Evolutionary conservation across 1,139 yeast genomes (phyloP), one percentile per base, ranked within the genome.

Genomic region (Yamadazyma epiphylla): DNA sequence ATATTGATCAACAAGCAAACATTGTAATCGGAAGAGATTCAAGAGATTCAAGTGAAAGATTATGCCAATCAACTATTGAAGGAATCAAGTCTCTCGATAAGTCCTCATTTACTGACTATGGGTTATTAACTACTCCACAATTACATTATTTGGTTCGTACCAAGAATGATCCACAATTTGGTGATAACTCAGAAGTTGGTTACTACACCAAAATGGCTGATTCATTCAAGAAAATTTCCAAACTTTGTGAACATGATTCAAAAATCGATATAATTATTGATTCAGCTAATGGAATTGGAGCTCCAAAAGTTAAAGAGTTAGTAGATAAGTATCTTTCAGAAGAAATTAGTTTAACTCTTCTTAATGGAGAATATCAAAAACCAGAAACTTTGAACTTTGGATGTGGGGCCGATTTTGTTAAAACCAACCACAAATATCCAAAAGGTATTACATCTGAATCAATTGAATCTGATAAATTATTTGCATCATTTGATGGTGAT

Each of bases 331-430:
- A 64, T 32, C 58, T 81, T 37, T 43, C 54, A 3, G 53, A 65
- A 2, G 53, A 70, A 23, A 51, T 81, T 11, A 52, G 64, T 2
- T 58, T 57, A 29, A 51, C 54, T 1, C 58, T 86, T 20, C 77
- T 84, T 29, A 91, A 91, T 53, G 77, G 69, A 34, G 58, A 72
- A 15, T 79, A 70, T 44, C 49, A 63, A 13, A 53, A 63, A 12
- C 89, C 95, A 1, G 51, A 61, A 0, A 55, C 65, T 24, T 69
- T 91, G 46, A 91, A 94, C 55, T 74, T 62, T 25, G 73, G 77
- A 29, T 91, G 98, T 54, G 99, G 99, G 32, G 98, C 98, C 10
- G 99, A 91, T 58, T 88, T 60, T 51, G 98, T 91, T 38, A 94
- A 91, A 58, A 86, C 96, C 3, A 77, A 80, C 55, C 97, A 91